These are phyloP conservation scores for Onygenales sp. DNA, from an alignment of 2,329 filamentous ascomycete species.

Conservation along the genomic window DNA sequence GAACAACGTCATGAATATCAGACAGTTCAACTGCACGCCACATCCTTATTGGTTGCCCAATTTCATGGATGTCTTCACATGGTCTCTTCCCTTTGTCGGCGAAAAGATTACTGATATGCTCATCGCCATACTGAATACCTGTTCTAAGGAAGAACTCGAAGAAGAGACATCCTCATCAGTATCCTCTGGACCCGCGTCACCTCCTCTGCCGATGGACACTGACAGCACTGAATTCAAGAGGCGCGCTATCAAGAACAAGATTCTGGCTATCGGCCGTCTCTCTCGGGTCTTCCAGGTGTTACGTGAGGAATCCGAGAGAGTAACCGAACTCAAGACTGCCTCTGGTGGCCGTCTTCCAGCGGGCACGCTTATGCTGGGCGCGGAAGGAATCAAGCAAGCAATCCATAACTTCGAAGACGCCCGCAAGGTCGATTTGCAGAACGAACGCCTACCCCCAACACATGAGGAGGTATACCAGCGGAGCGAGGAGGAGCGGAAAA, in stretches of 20 bases:
- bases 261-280: slow-evolving; percentile 88
- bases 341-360: slow-evolving; percentile 85
- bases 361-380: slow-evolving; percentile 93
- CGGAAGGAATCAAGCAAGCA: slow-evolving; percentile 96
- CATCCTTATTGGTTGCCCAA: slow-evolving; percentile 99
- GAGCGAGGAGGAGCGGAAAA: slow-evolving; percentile 68
- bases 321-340: slow-evolving; percentile 95
- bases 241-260: slow-evolving; percentile 99
- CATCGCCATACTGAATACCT: slow-evolving; percentile 95
- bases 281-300: slow-evolving; percentile 98
- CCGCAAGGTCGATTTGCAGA: slow-evolving; percentile 91
- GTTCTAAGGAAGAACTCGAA: slow-evolving; percentile 96
- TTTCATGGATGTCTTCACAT: slow-evolving; percentile 99
- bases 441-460: slow-evolving; percentile 84
- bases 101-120: slow-evolving; percentile 99
- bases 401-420: slow-evolving; percentile 97
- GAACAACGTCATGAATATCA: slow-evolving; percentile 99
- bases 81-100: slow-evolving; percentile 95
- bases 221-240: slow-evolving; percentile 91
- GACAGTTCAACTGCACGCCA: slow-evolving; percentile 98
- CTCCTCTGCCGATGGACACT: slow-evolving; percentile 61
- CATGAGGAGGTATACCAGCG: slow-evolving; percentile 84
- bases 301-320: slow-evolving; percentile 91
- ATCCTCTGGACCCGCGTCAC: slow-evolving; percentile 63
- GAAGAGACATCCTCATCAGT: slow-evolving; percentile 72